Conservation (phyloP, 257 asterid species). For the Rhazya stricta region DNA sequence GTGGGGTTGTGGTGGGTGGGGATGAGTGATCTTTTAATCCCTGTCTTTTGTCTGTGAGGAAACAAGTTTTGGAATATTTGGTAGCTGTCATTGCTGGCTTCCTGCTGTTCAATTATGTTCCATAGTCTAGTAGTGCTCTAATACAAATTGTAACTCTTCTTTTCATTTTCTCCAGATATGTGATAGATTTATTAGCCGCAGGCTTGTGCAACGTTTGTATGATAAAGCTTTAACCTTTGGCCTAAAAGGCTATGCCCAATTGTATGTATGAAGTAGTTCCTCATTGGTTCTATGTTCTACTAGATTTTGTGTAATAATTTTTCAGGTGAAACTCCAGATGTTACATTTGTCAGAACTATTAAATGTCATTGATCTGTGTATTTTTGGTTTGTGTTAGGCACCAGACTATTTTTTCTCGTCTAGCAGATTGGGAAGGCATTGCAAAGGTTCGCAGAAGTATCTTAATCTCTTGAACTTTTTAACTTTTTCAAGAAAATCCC, state of each 20-base stretch:
- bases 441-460: slow-evolving; percentile 41
- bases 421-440: slow-evolving; percentile 91
- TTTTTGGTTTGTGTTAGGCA: slow-evolving; percentile 50
- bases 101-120: background rate
- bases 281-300: slow-evolving; percentile 3
- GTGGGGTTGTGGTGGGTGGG: background rate
- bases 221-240: slow-evolving; percentile 70
- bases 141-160: background rate
- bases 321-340: background rate
- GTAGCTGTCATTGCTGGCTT: background rate
- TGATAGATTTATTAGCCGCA: slow-evolving; percentile 81
- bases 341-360: background rate
- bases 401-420: slow-evolving; percentile 61
- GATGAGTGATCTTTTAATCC: too few relatives aligned
- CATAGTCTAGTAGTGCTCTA: background rate
- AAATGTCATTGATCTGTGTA: slow-evolving; percentile 6
- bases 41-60: background rate
- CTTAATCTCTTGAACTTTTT: background rate
- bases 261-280: slow-evolving; percentile 43
- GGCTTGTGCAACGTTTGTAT: slow-evolving; percentile 59
- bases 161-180: slow-evolving; percentile 49
- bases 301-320: slow-evolving; percentile 6
- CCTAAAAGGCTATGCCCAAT: slow-evolving; percentile 64
- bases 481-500: background rate
- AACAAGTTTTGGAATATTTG: background rate